These are phyloP conservation scores for Epichloe gansuensis DNA, from an alignment of 2,329 filamentous ascomycete species.

Conservation along the genomic window DNA sequence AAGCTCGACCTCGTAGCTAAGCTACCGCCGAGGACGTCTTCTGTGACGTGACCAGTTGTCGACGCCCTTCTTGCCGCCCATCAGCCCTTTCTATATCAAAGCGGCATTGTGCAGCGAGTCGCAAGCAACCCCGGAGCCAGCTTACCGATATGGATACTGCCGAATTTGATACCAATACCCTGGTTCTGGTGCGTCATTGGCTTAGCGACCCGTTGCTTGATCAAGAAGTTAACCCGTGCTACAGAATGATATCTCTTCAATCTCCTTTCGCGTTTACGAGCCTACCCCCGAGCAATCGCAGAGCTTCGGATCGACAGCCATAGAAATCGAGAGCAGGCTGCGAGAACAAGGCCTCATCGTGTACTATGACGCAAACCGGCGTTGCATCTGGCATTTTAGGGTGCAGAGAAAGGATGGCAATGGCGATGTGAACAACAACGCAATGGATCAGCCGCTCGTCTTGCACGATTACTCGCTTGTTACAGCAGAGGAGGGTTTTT, in stretches of 20 bases:
- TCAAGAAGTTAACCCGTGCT: conserved; percentile 7
- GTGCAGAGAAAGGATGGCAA: conserved; percentile 29
- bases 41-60: conserved; percentile 2
- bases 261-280: conserved; percentile 44
- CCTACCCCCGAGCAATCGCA: conserved; percentile 29
- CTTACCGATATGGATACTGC: conserved; percentile 47
- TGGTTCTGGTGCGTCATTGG: conserved; percentile 38
- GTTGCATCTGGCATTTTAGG: conserved; percentile 42
- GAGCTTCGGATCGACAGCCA: conserved; percentile 31
- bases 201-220: neutral
- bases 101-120: conserved; percentile 2
- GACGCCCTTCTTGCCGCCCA: conserved; percentile 8
- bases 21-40: neutral
- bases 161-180: conserved; percentile 49
- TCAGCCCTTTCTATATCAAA: neutral
- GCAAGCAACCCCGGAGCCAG: conserved; percentile 6
- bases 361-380: conserved; percentile 36
- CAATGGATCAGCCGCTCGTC: conserved; percentile 28
- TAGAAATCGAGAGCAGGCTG: conserved; percentile 38
- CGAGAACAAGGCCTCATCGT: conserved; percentile 41
- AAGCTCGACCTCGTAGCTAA: conserved; percentile 10
- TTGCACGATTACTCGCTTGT: conserved; percentile 30
- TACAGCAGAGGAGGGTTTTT: conserved; percentile 34
- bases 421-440: conserved; percentile 10
- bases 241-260: conserved; percentile 43